A percentile compares a stretch with the other conserved stretches of the same genome.
Evolutionary conservation across 176 grass and related monocot genomes (phyloP).

Genomic region (Oryza meridionalis): DNA sequence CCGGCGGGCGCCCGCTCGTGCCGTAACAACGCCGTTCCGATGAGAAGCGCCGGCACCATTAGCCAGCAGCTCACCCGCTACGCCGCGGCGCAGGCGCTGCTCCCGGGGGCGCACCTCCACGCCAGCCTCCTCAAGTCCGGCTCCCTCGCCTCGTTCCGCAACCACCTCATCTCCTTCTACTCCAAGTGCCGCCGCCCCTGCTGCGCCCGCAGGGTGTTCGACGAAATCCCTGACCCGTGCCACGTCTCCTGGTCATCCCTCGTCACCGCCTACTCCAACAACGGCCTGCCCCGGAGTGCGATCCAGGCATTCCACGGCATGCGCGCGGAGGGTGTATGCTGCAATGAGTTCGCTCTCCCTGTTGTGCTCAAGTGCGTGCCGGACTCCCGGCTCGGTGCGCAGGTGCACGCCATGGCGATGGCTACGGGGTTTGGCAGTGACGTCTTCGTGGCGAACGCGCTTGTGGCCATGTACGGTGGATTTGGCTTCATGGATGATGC

Average conservation of each 20-base stretch:
- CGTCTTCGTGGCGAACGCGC: conserved; percentile 72
- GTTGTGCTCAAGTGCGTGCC: conserved; percentile 64
- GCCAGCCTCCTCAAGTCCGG: conserved; percentile 63
- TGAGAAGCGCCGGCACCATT: conserved; percentile 39
- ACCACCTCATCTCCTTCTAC: conserved; percentile 71
- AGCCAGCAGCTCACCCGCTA: conserved; percentile 40
- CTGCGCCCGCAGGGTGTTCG: conserved; percentile 69
- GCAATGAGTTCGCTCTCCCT: conserved; percentile 83
- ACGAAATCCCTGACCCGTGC: conserved; percentile 68
- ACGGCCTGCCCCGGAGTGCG: conserved; percentile 52
- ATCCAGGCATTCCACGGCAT: conserved; percentile 54
- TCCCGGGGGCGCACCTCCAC: conserved; percentile 58
- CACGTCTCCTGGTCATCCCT: conserved; percentile 80
- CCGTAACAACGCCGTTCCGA: conserved; percentile 14
- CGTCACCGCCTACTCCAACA: conserved; percentile 76
- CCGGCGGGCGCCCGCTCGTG: no score
- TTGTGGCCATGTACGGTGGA: conserved; percentile 70
- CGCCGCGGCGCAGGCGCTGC: conserved; percentile 40
- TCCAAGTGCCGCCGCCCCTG: conserved; percentile 51
- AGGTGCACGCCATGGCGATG: conserved; percentile 66
- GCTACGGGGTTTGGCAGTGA: conserved; percentile 53
- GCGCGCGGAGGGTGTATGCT: conserved; percentile 52
- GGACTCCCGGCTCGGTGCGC: conserved; percentile 50
- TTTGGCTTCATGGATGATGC: conserved; percentile 58
- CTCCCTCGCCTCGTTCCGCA: conserved; percentile 40